A percentile compares a stretch with the other conserved stretches of the same genome.
Evolutionary conservation across 805 yeast genomes (phyloP).

Genomic region (Phaffomyces antillensis): DNA sequence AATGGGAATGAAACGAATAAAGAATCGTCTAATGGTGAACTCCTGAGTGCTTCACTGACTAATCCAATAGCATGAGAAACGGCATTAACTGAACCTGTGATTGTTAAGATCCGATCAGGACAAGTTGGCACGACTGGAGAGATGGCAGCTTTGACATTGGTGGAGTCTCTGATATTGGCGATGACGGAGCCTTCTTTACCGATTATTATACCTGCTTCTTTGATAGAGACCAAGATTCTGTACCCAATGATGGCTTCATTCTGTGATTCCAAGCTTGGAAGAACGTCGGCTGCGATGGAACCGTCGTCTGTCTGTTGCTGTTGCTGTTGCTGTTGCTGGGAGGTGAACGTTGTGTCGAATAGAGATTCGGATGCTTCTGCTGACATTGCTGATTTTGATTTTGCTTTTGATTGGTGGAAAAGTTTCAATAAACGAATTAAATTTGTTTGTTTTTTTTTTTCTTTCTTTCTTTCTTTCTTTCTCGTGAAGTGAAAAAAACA

Average conservation of each 20-base stretch:
- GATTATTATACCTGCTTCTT: conserved; percentile 85
- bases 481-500: too few species aligned
- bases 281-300: conserved; percentile 4
- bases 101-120: conserved; percentile 75
- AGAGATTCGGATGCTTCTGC: conserved; percentile 18
- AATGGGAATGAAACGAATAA: conserved; percentile 51
- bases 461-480: too few species aligned
- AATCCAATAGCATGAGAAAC: conserved; percentile 64
- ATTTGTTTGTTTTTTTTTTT: too few species aligned
- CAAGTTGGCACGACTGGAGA: conserved; percentile 75
- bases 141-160: conserved; percentile 80
- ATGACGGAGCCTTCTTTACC: conserved; percentile 81
- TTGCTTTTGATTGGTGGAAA: too few species aligned
- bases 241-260: conserved; percentile 23
- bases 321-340: conserved; percentile 5
- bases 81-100: conserved; percentile 64
- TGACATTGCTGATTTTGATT: too few species aligned
- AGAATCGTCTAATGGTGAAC: conserved; percentile 28
- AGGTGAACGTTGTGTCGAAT: conserved; percentile 20
- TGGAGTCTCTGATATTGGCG: conserved; percentile 64
- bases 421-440: too few species aligned
- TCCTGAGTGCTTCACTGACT: conserved; percentile 59
- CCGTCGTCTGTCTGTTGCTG: background rate
- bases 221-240: conserved; percentile 63
- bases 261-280: conserved; percentile 17